A percentile compares a stretch with the other conserved stretches of the same genome.
Evolutionary conservation across 2,329 filamentous ascomycete species (phyloP).

Genomic region (Fusarium hostae): DNA sequence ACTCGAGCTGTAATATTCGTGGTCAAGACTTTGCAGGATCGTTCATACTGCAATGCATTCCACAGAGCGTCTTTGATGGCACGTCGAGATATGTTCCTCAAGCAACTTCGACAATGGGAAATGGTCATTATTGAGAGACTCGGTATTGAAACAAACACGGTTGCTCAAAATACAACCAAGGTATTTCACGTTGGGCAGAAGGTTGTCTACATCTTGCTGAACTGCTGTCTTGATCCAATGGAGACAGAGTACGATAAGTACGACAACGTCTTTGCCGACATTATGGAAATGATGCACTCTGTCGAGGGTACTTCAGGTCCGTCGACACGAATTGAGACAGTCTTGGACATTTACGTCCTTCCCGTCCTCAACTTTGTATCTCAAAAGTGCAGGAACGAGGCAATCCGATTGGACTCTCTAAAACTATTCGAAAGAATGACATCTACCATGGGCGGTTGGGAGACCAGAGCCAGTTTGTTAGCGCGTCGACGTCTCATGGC

Average conservation of each 20-base stretch:
- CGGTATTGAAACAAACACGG: rapidly evolving
- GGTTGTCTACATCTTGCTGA: background rate
- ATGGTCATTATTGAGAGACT: background rate
- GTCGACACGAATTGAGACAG: background rate
- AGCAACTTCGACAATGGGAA: background rate
- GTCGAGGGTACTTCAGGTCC: background rate
- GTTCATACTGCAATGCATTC: background rate
- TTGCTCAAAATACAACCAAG: background rate
- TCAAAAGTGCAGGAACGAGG: background rate
- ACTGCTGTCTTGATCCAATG: background rate
- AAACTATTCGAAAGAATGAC: background rate
- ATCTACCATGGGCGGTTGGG: background rate
- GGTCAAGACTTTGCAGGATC: background rate
- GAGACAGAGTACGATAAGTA: background rate
- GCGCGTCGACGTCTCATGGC: background rate
- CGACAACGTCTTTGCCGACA: background rate
- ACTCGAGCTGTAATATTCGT: background rate
- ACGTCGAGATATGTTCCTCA: background rate
- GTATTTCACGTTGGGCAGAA: background rate
- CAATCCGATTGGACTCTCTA: background rate
- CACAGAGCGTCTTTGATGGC: background rate
- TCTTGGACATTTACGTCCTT: background rate
- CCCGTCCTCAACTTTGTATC: background rate
- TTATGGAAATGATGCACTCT: background rate
- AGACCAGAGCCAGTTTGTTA: background rate